phyloP scores from a whole-genome alignment of 768 basidiomycete species.

The Dioszegia aurantiaca region DNA sequence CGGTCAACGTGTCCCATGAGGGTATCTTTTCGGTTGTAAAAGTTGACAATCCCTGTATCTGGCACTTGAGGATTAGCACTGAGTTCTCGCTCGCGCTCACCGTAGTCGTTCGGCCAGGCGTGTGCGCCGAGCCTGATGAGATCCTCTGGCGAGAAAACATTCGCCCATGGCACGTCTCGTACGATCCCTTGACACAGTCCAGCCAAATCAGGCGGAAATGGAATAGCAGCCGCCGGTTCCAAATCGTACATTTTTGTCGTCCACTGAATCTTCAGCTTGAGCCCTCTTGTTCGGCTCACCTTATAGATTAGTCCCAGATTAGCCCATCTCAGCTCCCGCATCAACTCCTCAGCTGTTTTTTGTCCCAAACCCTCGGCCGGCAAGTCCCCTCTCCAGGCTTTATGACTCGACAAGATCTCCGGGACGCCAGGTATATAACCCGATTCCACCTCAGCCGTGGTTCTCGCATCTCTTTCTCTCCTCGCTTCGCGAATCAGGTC shows the following conservation, averaged over 20 bases:
- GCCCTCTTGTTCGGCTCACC: conserved; percentile 33
- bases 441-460: neutral
- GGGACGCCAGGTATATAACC: neutral
- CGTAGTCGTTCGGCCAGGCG: conserved; percentile 73
- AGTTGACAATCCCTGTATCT: conserved; percentile 95
- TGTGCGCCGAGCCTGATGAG: conserved; percentile 61
- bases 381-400: conserved; percentile 58
- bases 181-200: conserved; percentile 66
- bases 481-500: neutral
- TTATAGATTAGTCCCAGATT: conserved; percentile 94
- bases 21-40: conserved; percentile 85
- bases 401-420: conserved; percentile 55
- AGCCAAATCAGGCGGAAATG: conserved; percentile 61
- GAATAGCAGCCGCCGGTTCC: conserved; percentile 61
- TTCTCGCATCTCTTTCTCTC: neutral
- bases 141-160: conserved; percentile 56
- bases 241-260: conserved; percentile 94
- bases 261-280: conserved; percentile 61
- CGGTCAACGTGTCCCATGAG: conserved; percentile 98
- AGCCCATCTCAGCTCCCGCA: conserved; percentile 84
- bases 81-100: conserved; percentile 53
- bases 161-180: conserved; percentile 64
- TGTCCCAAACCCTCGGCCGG: conserved; percentile 66
- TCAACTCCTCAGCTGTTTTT: conserved; percentile 58
- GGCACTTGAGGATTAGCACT: conserved; percentile 62